Evolutionary conservation across 1,139 yeast species (phyloP).

Genomic region (Blastobotrys illinoisensis): DNA sequence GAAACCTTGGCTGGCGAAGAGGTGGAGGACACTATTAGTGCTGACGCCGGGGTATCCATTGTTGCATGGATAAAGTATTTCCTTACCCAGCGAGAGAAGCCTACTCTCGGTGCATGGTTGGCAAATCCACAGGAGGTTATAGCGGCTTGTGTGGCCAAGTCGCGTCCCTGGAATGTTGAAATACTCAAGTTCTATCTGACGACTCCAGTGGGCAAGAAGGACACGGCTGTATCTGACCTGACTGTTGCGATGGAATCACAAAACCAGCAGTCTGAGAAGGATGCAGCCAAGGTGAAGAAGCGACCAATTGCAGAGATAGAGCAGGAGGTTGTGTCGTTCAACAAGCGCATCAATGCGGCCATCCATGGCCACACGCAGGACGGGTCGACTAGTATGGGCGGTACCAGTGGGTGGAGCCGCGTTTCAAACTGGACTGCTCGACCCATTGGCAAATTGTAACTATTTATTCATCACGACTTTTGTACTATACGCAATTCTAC

Average conservation of each 20-base stretch:
- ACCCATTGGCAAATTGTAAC: slow-evolving; percentile 23
- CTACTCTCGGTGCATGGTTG: slow-evolving; percentile 10
- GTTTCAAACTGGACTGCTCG: slow-evolving; percentile 21
- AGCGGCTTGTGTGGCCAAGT: slow-evolving; percentile 12
- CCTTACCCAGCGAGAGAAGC: slow-evolving; percentile 7
- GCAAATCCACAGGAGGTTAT: slow-evolving; percentile 6
- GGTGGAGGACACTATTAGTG: background rate
- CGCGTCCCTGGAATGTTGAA: slow-evolving; percentile 15
- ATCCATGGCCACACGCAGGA: background rate
- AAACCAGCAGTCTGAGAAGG: background rate
- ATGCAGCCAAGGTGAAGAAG: slow-evolving; percentile 5
- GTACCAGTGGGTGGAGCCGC: slow-evolving; percentile 5
- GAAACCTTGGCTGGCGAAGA: background rate
- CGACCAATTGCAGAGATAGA: slow-evolving; percentile 10
- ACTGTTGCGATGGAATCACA: slow-evolving; percentile 13
- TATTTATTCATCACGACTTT: background rate
- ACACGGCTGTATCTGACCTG: slow-evolving; percentile 1
- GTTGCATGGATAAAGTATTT: slow-evolving; percentile 16
- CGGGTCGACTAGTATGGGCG: background rate
- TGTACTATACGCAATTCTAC: no score
- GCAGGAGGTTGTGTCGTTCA: slow-evolving; percentile 14
- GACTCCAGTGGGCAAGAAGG: slow-evolving; percentile 1
- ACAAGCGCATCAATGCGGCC: slow-evolving; percentile 13
- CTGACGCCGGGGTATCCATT: slow-evolving; percentile 1
- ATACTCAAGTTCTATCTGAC: slow-evolving; percentile 9